Base-by-base conservation (phyloP, 306 rosid genomes). In the Citrullus amarus region DNA sequence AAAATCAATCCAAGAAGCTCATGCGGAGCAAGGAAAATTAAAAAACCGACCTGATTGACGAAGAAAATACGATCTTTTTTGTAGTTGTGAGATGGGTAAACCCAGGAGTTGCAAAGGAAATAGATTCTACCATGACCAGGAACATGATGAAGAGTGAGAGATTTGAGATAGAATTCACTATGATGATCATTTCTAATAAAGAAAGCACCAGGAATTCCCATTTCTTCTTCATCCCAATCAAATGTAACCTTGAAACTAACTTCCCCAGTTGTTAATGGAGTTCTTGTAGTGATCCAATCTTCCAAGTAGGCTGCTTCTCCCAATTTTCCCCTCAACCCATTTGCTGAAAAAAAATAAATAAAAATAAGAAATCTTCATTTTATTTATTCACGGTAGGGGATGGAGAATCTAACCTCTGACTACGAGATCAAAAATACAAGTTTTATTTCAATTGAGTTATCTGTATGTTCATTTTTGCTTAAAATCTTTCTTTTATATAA, bases 101-200 rank as follows among this genome's bases (percentile, higher is more conserved):
- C 56, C 98, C 96, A 93, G 0, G 98, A 88, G 82, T 91, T 88
- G 85, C 94, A 89, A 41, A 73, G 80, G 55, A 93, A 89, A 50
- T 82, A 80, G 79, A 92, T 70, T 50, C 53, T 56, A 14, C 85
- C 90, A 3, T 79, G 80, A 34, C 74, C 81, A 0, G 96, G 96
- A 82, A 89, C 53, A 46, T 85, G 88, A 65, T 88, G 87, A 18
- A 92, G 85, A 0, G 92, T 92, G 76, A 92, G 60, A 44, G 90
- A 85, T 13, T 80, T 88, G 20, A 92, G 96, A 66, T 13, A 86
- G 82, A 92, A 90, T 44, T 92, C 88, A 78, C 38, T 79, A 16
- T 69, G 83, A 78, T 86, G 84, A 16, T 87, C 78, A 46, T 90
- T 92, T 56, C 46, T 83, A 0, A 92, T 84, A 1, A 79, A 22